Percentiles rank a stretch among this genome's conserved stretches.
phyloP scores from a whole-genome alignment of 306 rosid species.

The Cicer yamashitae region DNA sequence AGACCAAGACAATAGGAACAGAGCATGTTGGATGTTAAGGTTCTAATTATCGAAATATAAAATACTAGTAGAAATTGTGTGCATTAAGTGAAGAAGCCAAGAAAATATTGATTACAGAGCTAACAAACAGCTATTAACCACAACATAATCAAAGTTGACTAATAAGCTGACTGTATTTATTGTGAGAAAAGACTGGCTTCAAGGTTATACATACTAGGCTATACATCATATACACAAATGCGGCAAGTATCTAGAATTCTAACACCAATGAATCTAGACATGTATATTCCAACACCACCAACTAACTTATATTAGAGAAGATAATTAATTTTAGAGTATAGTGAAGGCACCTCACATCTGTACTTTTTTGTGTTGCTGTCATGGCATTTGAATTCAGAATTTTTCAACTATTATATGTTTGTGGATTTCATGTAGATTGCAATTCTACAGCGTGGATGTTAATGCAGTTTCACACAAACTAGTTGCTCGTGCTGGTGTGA shows the following conservation, averaged over 20 bases:
- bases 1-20: neutral
- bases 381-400: slow-evolving; percentile 23
- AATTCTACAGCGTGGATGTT: slow-evolving; percentile 78
- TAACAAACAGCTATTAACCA: slow-evolving; percentile 1
- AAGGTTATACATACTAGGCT: no score
- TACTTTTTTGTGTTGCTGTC: slow-evolving; percentile 17
- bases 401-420: slow-evolving; percentile 32
- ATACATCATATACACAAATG: no score
- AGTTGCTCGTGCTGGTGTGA: slow-evolving; percentile 79
- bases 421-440: slow-evolving; percentile 61
- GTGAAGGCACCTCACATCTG: neutral
- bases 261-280: slow-evolving; percentile 5
- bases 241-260: no score
- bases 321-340: slow-evolving; percentile 15
- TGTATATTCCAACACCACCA: neutral
- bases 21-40: slow-evolving; percentile 1
- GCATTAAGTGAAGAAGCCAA: neutral
- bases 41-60: slow-evolving; percentile 15
- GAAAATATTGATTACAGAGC: neutral
- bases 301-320: slow-evolving; percentile 14
- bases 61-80: slow-evolving; percentile 3
- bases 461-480: slow-evolving; percentile 79
- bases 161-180: no score
- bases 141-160: neutral
- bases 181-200: no score